These are phyloP conservation scores for Paracorniculantispora psalliotae DNA, from an alignment of 2,329 filamentous ascomycete genomes.

Conservation along the genomic window DNA sequence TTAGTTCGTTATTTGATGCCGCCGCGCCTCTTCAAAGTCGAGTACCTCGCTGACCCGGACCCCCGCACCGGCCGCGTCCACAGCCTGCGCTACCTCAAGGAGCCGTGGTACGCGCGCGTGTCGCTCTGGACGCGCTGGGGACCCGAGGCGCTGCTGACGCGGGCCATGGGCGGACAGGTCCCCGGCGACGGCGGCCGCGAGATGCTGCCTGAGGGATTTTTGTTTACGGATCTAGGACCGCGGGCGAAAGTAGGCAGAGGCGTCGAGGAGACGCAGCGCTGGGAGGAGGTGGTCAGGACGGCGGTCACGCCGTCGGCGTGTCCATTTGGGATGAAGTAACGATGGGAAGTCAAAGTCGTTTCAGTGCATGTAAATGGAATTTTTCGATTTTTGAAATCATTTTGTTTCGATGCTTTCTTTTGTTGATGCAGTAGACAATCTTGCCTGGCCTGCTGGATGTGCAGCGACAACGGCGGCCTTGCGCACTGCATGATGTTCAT, in stretches of 20 bases:
- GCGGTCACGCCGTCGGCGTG: conserved; percentile 34
- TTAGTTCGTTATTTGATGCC: conserved; percentile 53
- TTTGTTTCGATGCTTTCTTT: too few relatives aligned
- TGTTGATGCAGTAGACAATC: too few relatives aligned
- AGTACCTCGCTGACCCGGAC: conserved; percentile 44
- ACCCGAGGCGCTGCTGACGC: conserved; percentile 45
- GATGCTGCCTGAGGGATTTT: conserved; percentile 46
- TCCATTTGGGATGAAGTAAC: conserved; percentile 33
- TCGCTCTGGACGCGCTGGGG: conserved; percentile 61
- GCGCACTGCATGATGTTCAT: too few relatives aligned
- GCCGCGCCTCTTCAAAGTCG: conserved; percentile 46
- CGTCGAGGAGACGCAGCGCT: conserved; percentile 4
- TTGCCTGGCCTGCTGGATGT: too few relatives aligned
- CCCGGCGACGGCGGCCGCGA: conserved; percentile 36
- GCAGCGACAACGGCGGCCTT: too few relatives aligned
- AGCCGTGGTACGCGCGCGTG: conserved; percentile 60
- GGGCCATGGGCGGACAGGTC: conserved; percentile 39
- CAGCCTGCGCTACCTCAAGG: conserved; percentile 48
- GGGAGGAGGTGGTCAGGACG: conserved; percentile 37
- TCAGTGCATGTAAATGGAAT: background rate
- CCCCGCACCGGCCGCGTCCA: conserved; percentile 48
- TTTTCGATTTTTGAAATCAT: too few relatives aligned
- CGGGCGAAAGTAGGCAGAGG: conserved; percentile 48
- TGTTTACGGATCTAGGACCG: conserved; percentile 59
- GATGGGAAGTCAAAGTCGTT: background rate